Conservation (phyloP, 495 filamentous ascomycete species). For the Hypoxylon intermedium region DNA sequence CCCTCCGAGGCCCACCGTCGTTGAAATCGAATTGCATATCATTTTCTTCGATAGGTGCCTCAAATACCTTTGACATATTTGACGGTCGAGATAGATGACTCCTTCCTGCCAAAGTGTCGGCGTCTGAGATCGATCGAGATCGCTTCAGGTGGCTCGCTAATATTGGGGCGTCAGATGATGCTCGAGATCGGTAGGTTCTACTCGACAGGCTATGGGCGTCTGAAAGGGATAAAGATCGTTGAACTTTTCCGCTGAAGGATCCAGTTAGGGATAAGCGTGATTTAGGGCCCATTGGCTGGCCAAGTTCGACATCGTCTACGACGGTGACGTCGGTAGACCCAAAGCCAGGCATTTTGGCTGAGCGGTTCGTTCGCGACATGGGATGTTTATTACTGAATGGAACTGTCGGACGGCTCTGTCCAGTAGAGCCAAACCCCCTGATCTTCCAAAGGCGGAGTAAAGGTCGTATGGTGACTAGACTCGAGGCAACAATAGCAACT, state of each 20-base stretch:
- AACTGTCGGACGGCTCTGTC: conserved; percentile 32
- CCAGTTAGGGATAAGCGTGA: conserved; percentile 6
- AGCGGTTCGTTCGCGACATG: conserved; percentile 28
- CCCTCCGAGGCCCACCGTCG: conserved; percentile 7
- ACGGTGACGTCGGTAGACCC: conserved; percentile 39
- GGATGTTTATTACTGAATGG: conserved; percentile 19
- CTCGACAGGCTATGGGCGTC: conserved; percentile 16
- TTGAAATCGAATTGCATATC: background rate
- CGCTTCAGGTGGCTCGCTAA: conserved; percentile 4
- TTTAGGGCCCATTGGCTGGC: conserved; percentile 7
- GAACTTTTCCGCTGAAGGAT: conserved; percentile 15
- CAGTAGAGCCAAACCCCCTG: conserved; percentile 43
- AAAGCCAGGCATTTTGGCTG: conserved; percentile 40
- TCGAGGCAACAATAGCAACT: conserved; percentile 51
- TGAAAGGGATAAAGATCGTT: conserved; percentile 26
- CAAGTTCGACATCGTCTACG: conserved; percentile 39
- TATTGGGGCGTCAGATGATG: conserved; percentile 26
- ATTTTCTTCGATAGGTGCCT: conserved; percentile 34
- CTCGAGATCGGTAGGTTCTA: conserved; percentile 13
- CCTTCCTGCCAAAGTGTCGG: conserved; percentile 17
- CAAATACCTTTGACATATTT: conserved; percentile 33
- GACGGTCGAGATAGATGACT: conserved; percentile 29
- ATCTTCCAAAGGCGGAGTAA: conserved; percentile 47
- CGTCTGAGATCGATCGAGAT: conserved; percentile 28
- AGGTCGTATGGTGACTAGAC: conserved; percentile 51